These are phyloP conservation scores for Aspergillus unguis DNA, from an alignment of 2,329 filamentous ascomycete species.

Conservation along the genomic window DNA sequence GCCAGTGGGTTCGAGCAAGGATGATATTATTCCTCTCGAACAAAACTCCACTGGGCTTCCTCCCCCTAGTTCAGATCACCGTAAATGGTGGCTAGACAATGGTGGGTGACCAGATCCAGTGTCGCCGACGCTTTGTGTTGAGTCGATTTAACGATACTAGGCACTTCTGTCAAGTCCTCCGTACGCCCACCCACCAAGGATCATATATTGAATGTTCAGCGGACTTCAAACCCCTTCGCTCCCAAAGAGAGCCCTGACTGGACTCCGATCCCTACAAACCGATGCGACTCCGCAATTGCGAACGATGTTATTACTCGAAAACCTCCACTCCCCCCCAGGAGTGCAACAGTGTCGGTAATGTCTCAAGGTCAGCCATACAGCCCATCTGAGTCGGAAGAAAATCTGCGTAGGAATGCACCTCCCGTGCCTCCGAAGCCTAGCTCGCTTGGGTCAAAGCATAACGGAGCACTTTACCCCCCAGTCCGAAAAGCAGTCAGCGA, in stretches of 20 bases:
- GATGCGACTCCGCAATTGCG: slow-evolving; percentile 13
- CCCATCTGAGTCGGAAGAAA: neutral
- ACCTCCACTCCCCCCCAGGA: slow-evolving; percentile 24
- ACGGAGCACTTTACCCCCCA: neutral
- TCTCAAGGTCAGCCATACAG: neutral
- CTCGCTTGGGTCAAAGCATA: slow-evolving; percentile 19
- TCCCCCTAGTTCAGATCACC: slow-evolving; percentile 59
- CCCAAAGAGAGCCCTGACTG: slow-evolving; percentile 76
- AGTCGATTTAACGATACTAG: slow-evolving; percentile 26
- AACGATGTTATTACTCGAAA: slow-evolving; percentile 13
- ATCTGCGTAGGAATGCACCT: slow-evolving; percentile 30
- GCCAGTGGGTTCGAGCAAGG: slow-evolving; percentile 51
- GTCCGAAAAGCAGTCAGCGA: neutral
- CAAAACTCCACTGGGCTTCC: slow-evolving; percentile 74
- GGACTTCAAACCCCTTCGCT: slow-evolving; percentile 78
- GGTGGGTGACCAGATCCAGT: slow-evolving; percentile 36
- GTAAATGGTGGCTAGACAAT: slow-evolving; percentile 65
- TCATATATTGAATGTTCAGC: slow-evolving; percentile 67
- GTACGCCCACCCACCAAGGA: slow-evolving; percentile 63
- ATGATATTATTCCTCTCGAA: slow-evolving; percentile 77
- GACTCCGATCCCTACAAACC: slow-evolving; percentile 50
- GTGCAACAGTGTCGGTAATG: neutral
- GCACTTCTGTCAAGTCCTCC: slow-evolving; percentile 70
- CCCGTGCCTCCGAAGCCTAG: slow-evolving; percentile 63
- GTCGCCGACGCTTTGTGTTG: slow-evolving; percentile 7